Evolutionary conservation across 495 filamentous ascomycete genomes (phyloP).

Genomic region (Aspergillus mulundensis): DNA sequence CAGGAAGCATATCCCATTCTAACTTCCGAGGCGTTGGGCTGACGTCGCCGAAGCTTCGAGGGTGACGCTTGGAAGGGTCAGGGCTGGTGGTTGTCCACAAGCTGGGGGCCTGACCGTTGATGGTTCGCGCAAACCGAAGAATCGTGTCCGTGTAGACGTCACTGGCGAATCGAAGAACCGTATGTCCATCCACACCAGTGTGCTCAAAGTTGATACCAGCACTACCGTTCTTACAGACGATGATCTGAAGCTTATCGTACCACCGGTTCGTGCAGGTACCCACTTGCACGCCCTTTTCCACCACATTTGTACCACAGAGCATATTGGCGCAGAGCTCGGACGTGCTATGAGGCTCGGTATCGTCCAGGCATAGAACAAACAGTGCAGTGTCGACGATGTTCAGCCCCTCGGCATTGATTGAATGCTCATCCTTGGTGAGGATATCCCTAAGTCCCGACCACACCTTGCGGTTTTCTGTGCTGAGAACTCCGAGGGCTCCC

Average conservation of each 20-base stretch:
- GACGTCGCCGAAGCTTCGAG: conserved; percentile 89
- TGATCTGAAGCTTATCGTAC: conserved; percentile 99
- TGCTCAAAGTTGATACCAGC: conserved; percentile 99
- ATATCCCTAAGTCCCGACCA: conserved; percentile 93
- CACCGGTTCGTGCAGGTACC: conserved; percentile 97
- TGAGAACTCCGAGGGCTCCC: conserved; percentile 86
- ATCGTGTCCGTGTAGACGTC: conserved; percentile 98
- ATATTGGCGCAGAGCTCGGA: conserved; percentile 92
- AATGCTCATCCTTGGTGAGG: conserved; percentile 76
- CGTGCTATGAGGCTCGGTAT: conserved; percentile 74
- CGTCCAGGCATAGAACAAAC: conserved; percentile 88
- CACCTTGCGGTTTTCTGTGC: conserved; percentile 92
- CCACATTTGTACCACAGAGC: conserved; percentile 91
- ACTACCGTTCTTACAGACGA: conserved; percentile 97
- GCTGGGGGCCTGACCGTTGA: conserved; percentile 90
- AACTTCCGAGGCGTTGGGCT: conserved; percentile 92
- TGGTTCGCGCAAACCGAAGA: conserved; percentile 88
- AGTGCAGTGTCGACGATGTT: conserved; percentile 92
- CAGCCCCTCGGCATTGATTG: conserved; percentile 92
- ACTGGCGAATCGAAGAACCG: conserved; percentile 90
- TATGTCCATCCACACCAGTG: conserved; percentile 96
- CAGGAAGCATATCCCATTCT: conserved; percentile 96
- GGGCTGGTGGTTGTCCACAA: conserved; percentile 89
- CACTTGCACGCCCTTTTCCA: conserved; percentile 90
- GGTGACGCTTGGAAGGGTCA: conserved; percentile 91